These are phyloP conservation scores for Vigna reflexopilosa DNA, from an alignment of 306 rosid species.

Conservation along the genomic window DNA sequence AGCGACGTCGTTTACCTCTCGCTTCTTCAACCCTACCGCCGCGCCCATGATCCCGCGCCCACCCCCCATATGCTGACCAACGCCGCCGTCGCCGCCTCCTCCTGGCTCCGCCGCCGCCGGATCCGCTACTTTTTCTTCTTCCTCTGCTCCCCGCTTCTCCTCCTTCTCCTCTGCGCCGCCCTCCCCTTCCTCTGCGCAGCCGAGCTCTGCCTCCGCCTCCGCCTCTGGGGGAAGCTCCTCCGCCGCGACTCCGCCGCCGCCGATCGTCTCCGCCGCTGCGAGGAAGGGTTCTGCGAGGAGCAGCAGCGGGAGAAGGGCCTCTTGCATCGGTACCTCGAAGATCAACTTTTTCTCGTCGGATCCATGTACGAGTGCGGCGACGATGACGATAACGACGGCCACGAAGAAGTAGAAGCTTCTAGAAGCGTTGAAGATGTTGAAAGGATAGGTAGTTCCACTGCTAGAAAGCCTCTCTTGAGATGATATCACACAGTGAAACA, in stretches of 20 bases:
- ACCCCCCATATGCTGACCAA: conserved; percentile 32
- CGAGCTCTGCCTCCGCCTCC: conserved; percentile 48
- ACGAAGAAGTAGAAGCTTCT: conserved; percentile 22
- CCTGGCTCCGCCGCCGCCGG: conserved; percentile 50
- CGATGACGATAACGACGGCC: neutral
- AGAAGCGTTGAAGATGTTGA: conserved; percentile 25
- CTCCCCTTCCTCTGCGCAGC: conserved; percentile 49
- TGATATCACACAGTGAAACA: neutral
- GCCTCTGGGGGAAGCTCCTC: conserved; percentile 37
- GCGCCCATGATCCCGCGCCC: neutral
- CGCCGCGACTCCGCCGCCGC: conserved; percentile 19
- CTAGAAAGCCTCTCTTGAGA: conserved; percentile 40
- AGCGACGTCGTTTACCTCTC: conserved; percentile 40
- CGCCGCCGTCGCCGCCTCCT: conserved; percentile 35
- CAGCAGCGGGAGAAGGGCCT: conserved; percentile 46
- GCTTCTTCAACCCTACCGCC: conserved; percentile 34
- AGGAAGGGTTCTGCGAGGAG: conserved; percentile 27
- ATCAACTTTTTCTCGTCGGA: conserved; percentile 55
- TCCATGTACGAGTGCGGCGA: conserved; percentile 57
- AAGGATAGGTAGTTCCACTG: conserved; percentile 7
- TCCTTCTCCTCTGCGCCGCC: conserved; percentile 39
- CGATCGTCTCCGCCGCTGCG: conserved; percentile 49
- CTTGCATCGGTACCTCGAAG: conserved; percentile 52
- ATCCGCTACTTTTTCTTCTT: conserved; percentile 46
- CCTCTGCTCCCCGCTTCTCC: conserved; percentile 45